These are phyloP conservation scores for Taiozyma sp. DNA, from an alignment of 1,139 yeast genomes.

Conservation along the genomic window DNA sequence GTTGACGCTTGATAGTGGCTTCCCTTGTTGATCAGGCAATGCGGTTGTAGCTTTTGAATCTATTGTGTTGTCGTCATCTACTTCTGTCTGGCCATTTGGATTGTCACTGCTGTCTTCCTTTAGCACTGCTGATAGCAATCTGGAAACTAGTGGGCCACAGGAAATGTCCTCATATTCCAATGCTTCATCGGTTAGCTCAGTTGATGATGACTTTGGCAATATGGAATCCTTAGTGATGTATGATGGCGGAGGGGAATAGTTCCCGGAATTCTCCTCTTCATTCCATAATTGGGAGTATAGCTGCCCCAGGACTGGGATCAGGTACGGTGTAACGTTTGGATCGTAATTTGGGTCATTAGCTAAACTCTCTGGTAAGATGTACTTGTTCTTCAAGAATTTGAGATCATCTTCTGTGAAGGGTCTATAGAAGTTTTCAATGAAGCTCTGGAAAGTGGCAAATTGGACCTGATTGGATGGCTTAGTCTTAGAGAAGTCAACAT, in stretches of 20 bases:
- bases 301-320: slow-evolving; percentile 83
- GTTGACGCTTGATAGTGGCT: slow-evolving; percentile 41
- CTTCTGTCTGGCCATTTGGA: slow-evolving; percentile 23
- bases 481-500: slow-evolving; percentile 75
- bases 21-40: slow-evolving; percentile 38
- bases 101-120: slow-evolving; percentile 45
- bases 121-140: slow-evolving; percentile 76
- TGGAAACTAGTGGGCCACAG: slow-evolving; percentile 88
- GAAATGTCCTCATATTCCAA: slow-evolving; percentile 72
- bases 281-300: slow-evolving; percentile 81
- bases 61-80: slow-evolving; percentile 12
- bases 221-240: slow-evolving; percentile 37
- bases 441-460: slow-evolving; percentile 79
- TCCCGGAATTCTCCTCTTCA: slow-evolving; percentile 58
- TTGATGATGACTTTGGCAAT: slow-evolving; percentile 59
- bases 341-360: slow-evolving; percentile 42
- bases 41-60: slow-evolving; percentile 30
- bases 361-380: slow-evolving; percentile 49
- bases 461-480: slow-evolving; percentile 93
- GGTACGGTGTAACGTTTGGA: slow-evolving; percentile 59
- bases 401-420: slow-evolving; percentile 76
- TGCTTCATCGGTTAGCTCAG: slow-evolving; percentile 52
- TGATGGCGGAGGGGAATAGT: slow-evolving; percentile 32
- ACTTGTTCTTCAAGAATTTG: slow-evolving; percentile 59
- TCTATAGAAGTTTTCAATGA: slow-evolving; percentile 81